These are phyloP conservation scores for Entophlyctis luteolus DNA, from an alignment of 192 early-diverging fungal genomes.

Conservation along the genomic window DNA sequence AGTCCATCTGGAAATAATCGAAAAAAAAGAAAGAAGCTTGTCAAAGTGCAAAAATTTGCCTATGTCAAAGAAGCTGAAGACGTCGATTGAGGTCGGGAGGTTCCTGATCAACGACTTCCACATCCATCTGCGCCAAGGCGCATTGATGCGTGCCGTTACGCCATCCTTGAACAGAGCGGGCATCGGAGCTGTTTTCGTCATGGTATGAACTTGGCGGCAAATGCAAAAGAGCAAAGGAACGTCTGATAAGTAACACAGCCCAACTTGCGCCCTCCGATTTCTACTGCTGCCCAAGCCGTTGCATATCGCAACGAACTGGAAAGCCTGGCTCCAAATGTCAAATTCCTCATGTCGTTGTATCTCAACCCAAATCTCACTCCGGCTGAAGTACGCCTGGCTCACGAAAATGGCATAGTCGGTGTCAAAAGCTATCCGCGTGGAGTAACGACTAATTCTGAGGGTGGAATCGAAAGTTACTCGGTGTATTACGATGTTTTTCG, in stretches of 20 bases:
- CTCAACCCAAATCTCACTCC: slow-evolving; percentile 81
- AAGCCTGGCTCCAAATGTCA: slow-evolving; percentile 75
- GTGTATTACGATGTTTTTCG: slow-evolving; percentile 88
- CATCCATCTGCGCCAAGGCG: slow-evolving; percentile 87
- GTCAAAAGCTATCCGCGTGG: slow-evolving; percentile 25
- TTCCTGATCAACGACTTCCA: slow-evolving; percentile 75
- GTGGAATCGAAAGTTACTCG: slow-evolving; percentile 86
- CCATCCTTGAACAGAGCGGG: slow-evolving; percentile 76
- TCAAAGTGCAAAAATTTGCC: too few relatives aligned
- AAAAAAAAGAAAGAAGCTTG: not conserved
- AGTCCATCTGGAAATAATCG: not conserved
- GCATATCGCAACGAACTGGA: slow-evolving; percentile 78
- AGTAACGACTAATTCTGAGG: slow-evolving; percentile 96
- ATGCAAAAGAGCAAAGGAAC: not conserved
- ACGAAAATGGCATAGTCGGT: slow-evolving; percentile 75
- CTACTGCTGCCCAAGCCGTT: slow-evolving; percentile 79
- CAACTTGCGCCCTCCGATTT: slow-evolving; percentile 88
- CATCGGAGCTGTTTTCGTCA: slow-evolving; percentile 81
- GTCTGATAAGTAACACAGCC: slow-evolving; percentile 55
- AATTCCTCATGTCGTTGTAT: slow-evolving; percentile 92
- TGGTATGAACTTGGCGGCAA: slow-evolving; percentile 56
- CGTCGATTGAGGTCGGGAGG: not conserved
- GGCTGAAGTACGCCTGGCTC: slow-evolving; percentile 83
- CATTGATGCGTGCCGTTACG: slow-evolving; percentile 86
- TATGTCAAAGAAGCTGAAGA: not conserved